Evolutionary conservation across 2,329 filamentous ascomycete genomes (phyloP).

Genomic region (Diaporthe sp.): DNA sequence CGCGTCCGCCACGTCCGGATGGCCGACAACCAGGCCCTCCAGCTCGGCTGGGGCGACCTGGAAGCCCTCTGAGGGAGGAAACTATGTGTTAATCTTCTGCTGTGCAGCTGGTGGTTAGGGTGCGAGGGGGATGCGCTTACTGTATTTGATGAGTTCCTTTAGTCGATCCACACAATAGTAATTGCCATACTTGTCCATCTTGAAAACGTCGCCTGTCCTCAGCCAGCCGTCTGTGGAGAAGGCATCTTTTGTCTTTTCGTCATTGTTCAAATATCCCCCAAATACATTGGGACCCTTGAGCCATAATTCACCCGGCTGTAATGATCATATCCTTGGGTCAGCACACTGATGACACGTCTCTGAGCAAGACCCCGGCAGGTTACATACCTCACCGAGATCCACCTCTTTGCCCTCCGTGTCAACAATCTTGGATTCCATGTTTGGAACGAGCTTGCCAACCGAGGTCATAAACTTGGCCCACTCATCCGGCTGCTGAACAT

Average conservation of each 20-base stretch:
- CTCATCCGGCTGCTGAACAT: slow-evolving; percentile 77
- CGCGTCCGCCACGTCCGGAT: slow-evolving; percentile 62
- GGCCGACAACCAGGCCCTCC: slow-evolving; percentile 57
- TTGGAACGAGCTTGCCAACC: slow-evolving; percentile 81
- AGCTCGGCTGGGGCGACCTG: slow-evolving; percentile 77
- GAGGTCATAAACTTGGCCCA: slow-evolving; percentile 83
- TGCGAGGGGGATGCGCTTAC: slow-evolving; percentile 47
- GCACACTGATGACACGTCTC: background rate
- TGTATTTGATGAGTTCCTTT: slow-evolving; percentile 74
- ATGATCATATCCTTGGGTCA: background rate
- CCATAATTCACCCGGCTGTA: slow-evolving; percentile 77
- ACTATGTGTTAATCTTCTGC: slow-evolving; percentile 34
- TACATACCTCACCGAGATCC: slow-evolving; percentile 56
- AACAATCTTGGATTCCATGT: slow-evolving; percentile 85
- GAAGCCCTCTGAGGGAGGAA: slow-evolving; percentile 71
- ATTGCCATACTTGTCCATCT: slow-evolving; percentile 80
- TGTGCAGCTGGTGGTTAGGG: background rate
- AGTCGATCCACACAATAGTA: slow-evolving; percentile 92
- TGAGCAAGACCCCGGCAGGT: too few relatives aligned
- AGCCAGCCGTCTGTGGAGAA: slow-evolving; percentile 86
- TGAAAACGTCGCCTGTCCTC: slow-evolving; percentile 89
- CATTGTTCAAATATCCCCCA: slow-evolving; percentile 80
- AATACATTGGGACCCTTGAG: slow-evolving; percentile 85
- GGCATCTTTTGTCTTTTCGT: slow-evolving; percentile 75
- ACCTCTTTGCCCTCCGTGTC: slow-evolving; percentile 68